Evolutionary conservation across 2,329 filamentous ascomycete genomes (phyloP).

Genomic region (Diaporthe sp.): DNA sequence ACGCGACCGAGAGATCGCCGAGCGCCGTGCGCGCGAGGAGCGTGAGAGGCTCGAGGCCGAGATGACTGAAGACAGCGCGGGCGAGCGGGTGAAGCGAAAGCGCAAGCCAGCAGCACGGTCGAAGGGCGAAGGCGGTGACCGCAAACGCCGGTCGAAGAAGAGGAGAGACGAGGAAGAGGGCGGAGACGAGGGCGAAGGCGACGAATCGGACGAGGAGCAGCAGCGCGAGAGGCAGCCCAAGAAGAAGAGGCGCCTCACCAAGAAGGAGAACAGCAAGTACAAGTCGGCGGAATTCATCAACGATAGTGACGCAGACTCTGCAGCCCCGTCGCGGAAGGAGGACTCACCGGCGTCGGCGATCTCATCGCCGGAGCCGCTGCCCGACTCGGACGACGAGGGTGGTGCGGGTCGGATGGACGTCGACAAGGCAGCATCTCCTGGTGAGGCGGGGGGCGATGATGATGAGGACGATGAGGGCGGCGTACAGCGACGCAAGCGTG

Average conservation of each 20-base stretch:
- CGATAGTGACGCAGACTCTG: constrained; percentile 74
- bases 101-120: constrained; percentile 64
- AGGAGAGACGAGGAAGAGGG: constrained; percentile 71
- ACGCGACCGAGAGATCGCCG: constrained; percentile 79
- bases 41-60: constrained; percentile 79
- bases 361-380: constrained; percentile 40
- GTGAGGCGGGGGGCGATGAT: constrained; percentile 34
- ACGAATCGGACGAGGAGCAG: constrained; percentile 63
- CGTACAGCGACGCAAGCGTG: constrained; percentile 55
- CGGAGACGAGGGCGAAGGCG: constrained; percentile 61
- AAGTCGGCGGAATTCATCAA: constrained; percentile 90
- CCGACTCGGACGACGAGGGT: constrained; percentile 49
- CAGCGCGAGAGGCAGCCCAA: constrained; percentile 67
- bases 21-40: constrained; percentile 80
- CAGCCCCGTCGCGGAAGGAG: constrained; percentile 46
- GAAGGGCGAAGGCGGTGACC: constrained; percentile 52
- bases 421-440: constrained; percentile 54
- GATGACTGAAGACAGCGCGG: constrained; percentile 83
- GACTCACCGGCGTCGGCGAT: constrained; percentile 44
- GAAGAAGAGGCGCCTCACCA: constrained; percentile 72
- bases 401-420: constrained; percentile 67
- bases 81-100: constrained; percentile 85
- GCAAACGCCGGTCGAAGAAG: constrained; percentile 56
- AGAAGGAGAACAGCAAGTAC: constrained; percentile 75
- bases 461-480: constrained; percentile 66